These are phyloP conservation scores for Pythium oligandrum DNA, from an alignment of 352 stramenopile species.

Conservation along the genomic window DNA sequence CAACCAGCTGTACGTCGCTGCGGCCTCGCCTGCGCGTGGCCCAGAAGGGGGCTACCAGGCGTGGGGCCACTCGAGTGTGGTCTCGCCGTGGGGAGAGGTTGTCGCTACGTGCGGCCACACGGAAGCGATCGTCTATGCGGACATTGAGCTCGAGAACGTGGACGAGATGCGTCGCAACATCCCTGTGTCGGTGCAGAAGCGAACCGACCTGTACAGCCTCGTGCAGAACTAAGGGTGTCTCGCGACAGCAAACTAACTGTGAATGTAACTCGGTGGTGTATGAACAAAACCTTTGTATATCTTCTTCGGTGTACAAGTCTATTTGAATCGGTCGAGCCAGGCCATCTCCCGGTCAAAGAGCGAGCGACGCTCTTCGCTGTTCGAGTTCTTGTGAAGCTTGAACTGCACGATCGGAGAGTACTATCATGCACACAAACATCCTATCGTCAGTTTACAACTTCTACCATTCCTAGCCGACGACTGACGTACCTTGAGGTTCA, in stretches of 20 bases:
- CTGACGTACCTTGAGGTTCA: slow-evolving; percentile 71
- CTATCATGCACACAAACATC: slow-evolving; percentile 15
- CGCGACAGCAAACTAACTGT: not conserved
- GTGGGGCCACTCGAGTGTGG: slow-evolving; percentile 97
- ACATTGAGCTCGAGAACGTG: slow-evolving; percentile 94
- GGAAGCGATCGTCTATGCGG: slow-evolving; percentile 92
- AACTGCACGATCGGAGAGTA: slow-evolving; percentile 78
- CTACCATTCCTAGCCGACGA: too few relatives aligned
- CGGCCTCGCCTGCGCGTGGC: slow-evolving; percentile 94
- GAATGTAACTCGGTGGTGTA: not conserved
- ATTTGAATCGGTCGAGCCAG: slow-evolving; percentile 58
- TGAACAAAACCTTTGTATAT: slow-evolving; percentile 1
- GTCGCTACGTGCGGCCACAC: slow-evolving; percentile 93
- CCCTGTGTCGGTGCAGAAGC: slow-evolving; percentile 92
- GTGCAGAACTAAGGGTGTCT: slow-evolving; percentile 59
- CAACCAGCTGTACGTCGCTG: slow-evolving; percentile 96
- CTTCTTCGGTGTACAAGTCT: too few relatives aligned
- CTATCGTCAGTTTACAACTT: not conserved
- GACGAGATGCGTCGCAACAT: slow-evolving; percentile 96
- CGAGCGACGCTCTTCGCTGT: slow-evolving; percentile 51
- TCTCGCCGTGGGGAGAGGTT: slow-evolving; percentile 97
- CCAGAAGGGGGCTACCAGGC: slow-evolving; percentile 96
- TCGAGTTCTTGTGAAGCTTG: slow-evolving; percentile 60
- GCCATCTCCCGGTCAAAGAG: slow-evolving; percentile 77
- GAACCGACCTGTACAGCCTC: slow-evolving; percentile 94